Percentiles rank a stretch among this genome's conserved stretches.
phyloP scores from a whole-genome alignment of 805 yeast species.

The Clavispora fructus region DNA sequence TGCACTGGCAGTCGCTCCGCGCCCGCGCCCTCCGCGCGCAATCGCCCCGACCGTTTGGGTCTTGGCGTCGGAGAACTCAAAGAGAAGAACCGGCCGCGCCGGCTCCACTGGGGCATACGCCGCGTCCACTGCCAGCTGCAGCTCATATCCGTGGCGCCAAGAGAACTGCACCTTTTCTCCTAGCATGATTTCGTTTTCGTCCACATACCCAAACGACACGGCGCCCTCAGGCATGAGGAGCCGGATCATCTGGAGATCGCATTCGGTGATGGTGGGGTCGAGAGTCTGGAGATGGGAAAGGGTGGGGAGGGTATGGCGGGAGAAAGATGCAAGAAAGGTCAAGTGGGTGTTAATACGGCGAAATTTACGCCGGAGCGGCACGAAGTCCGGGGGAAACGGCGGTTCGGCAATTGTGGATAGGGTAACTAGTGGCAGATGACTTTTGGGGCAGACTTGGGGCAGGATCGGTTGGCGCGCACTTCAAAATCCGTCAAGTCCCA shows the following conservation, averaged over 20 bases:
- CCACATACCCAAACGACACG: slow-evolving; percentile 63
- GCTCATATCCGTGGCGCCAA: slow-evolving; percentile 30
- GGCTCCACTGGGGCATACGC: slow-evolving; percentile 31
- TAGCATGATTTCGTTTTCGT: slow-evolving; percentile 58
- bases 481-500: too few relatives aligned
- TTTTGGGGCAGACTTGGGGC: too few relatives aligned
- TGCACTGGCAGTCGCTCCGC: neutral
- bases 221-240: slow-evolving; percentile 65
- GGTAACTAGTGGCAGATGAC: neutral
- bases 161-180: slow-evolving; percentile 40
- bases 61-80: slow-evolving; percentile 73
- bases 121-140: slow-evolving; percentile 32
- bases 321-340: slow-evolving; percentile 26
- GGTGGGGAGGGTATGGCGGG: slow-evolving; percentile 18
- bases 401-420: neutral
- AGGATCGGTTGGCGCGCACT: too few relatives aligned
- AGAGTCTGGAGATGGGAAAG: slow-evolving; percentile 31
- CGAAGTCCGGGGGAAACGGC: neutral
- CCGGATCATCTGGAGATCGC: slow-evolving; percentile 62
- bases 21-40: neutral
- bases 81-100: slow-evolving; percentile 54
- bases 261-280: slow-evolving; percentile 26
- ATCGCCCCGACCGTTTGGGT: slow-evolving; percentile 41
- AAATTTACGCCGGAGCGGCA: slow-evolving; percentile 5
- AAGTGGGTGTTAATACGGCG: slow-evolving; percentile 26